Conservation (phyloP, 2,329 filamentous ascomycete genomes). For the Zalaria sp. region DNA sequence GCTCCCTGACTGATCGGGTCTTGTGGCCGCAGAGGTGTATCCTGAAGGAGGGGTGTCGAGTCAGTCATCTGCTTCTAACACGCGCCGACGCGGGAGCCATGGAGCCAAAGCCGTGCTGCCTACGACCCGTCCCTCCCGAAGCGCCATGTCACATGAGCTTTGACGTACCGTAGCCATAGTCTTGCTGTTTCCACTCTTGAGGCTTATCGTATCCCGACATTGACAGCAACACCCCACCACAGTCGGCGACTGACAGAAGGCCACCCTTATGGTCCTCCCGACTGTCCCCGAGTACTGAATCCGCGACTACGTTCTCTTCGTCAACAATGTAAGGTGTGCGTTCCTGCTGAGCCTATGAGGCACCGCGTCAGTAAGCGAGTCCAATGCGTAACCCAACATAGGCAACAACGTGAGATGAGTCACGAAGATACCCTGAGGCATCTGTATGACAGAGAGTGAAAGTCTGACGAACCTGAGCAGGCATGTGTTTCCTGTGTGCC, state of each 20-base stretch:
- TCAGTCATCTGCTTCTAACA: slow-evolving; percentile 27
- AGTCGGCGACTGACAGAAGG: slow-evolving; percentile 36
- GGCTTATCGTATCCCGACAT: slow-evolving; percentile 75
- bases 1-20: slow-evolving; percentile 43
- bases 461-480: not conserved
- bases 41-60: slow-evolving; percentile 32
- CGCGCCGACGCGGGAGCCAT: slow-evolving; percentile 20
- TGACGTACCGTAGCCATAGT: slow-evolving; percentile 59
- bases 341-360: not conserved
- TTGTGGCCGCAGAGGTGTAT: slow-evolving; percentile 39
- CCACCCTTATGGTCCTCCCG: slow-evolving; percentile 30
- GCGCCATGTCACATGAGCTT: slow-evolving; percentile 1
- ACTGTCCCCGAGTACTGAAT: slow-evolving; percentile 16
- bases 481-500: not conserved
- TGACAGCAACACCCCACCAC: slow-evolving; percentile 38
- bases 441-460: not conserved
- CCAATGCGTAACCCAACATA: not conserved
- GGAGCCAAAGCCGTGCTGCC: slow-evolving; percentile 1
- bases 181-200: slow-evolving; percentile 53
- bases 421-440: not conserved
- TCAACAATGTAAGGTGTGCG: slow-evolving; percentile 16
- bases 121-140: not conserved
- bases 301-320: slow-evolving; percentile 19
- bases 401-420: not conserved
- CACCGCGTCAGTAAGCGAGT: not conserved